Evolutionary conservation across 345 rosid genomes (phyloP), one percentile per base, ranked within the genome.

Genomic region (Eucalyptus tenuipes): DNA sequence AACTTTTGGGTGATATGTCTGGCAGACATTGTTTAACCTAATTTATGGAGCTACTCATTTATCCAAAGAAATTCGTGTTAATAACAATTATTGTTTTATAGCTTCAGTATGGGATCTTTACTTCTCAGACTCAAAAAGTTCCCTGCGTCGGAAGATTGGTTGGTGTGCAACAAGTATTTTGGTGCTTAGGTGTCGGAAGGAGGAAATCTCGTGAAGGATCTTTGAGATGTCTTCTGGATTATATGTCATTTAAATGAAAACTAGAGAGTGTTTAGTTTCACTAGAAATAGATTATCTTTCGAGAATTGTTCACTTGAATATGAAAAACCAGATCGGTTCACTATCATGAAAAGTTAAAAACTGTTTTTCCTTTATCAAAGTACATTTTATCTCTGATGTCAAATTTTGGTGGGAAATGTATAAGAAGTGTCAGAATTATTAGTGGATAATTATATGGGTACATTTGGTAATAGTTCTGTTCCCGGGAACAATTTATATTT

Each of bases 401-500:
- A 40, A 37, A 75, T 20, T 75, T 75, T 75, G 47, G 84, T 20
- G 29, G 29, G 27, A 33, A 71, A 75, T 44, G 47, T 40, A 40
- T 75, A 40, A 20, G 0, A 40, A 75, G 84, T 22, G 14, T 75
- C 2, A 37, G 8, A 33, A 68, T 68, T 10, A 40, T 75, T 40
- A 75, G 47, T 37, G 13, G 27, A 20, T 75, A 20, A 75, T 40
- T 20, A 52, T 52, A 18, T 52, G 24, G 55, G 10, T 0, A 4
- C 24, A 52, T 52, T 52, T 52, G 24, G 0, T 52, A 52, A 52
- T 52, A 3, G 55, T 52, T 52, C 0, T 3, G 4, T 52, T 18
- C 0, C 4, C 2, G 1, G 2, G 55, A 52, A 18, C 55, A 52
- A 52, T 52, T 52, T 20, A 52, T 52, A 20, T 52, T 2, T 0